A percentile compares a stretch with the other conserved stretches of the same genome.
Conservation (phyloP, 805 yeast genomes). For the Wickerhamomyces bovis region DNA sequence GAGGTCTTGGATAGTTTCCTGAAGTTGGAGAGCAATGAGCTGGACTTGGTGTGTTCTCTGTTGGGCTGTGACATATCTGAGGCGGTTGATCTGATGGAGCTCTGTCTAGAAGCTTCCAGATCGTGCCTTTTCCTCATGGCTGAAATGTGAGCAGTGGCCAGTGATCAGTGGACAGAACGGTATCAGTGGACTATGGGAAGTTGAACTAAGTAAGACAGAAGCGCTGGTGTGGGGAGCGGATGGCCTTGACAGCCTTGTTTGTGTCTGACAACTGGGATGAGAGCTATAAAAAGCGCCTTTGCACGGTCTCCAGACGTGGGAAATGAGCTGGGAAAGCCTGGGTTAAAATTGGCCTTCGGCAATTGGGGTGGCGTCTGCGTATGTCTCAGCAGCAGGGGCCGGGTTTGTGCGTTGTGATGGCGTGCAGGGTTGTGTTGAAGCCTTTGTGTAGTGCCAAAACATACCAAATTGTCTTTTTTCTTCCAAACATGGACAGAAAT, state of each 20-base stretch:
- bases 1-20: conserved; percentile 21
- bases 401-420: background rate
- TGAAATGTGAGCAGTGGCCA: background rate
- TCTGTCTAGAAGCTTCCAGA: conserved; percentile 6
- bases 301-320: background rate
- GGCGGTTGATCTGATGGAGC: conserved; percentile 2
- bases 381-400: background rate
- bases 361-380: background rate
- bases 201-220: background rate
- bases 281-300: background rate
- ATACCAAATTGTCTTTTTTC: background rate
- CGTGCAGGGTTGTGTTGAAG: background rate
- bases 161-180: background rate
- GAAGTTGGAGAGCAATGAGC: conserved; percentile 22
- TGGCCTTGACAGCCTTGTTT: background rate
- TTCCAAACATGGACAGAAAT: background rate
- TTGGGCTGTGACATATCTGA: conserved; percentile 1
- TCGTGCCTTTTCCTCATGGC: conserved; percentile 7
- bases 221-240: background rate
- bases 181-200: background rate
- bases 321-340: background rate
- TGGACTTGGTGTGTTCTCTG: conserved; percentile 10
- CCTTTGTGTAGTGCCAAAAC: background rate
- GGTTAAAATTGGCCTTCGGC: background rate
- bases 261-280: background rate